Conservation (phyloP, 1,139 yeast genomes). For the Zygosaccharomyces pseudobailii region DNA sequence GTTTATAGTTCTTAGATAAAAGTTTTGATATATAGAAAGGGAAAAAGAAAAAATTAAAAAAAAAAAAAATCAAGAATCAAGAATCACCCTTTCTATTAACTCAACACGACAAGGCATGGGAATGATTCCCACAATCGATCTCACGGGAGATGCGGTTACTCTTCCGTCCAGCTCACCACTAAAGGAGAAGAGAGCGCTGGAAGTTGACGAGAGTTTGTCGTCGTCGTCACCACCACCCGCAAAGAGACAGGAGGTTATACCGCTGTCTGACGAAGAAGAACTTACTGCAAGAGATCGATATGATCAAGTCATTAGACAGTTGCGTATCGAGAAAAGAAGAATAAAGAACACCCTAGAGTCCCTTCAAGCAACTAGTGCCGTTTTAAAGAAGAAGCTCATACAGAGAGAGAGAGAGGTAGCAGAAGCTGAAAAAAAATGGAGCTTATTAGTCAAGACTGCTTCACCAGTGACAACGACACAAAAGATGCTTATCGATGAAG, state of each 20-base stretch:
- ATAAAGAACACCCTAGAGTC: conserved; percentile 13
- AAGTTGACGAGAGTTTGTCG: not conserved
- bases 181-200: conserved; percentile 5
- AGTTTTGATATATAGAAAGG: not conserved
- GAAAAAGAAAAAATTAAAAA: not conserved
- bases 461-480: conserved; percentile 14
- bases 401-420: conserved; percentile 20
- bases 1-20: not conserved
- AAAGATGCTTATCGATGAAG: conserved; percentile 18
- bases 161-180: conserved; percentile 9
- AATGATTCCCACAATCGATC: conserved; percentile 19
- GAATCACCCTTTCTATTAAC: not conserved
- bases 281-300: not conserved
- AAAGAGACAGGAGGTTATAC: conserved; percentile 10
- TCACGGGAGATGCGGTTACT: conserved; percentile 9
- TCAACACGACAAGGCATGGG: conserved; percentile 2
- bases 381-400: conserved; percentile 19
- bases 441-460: conserved; percentile 11
- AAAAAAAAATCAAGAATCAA: not conserved
- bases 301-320: not conserved
- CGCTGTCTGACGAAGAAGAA: conserved; percentile 16
- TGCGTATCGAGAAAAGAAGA: not conserved
- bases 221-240: conserved; percentile 3
- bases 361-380: conserved; percentile 15
- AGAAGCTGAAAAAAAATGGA: conserved; percentile 16